phyloP scores from a whole-genome alignment of 768 basidiomycete genomes.

The Mycena kentingensis region DNA sequence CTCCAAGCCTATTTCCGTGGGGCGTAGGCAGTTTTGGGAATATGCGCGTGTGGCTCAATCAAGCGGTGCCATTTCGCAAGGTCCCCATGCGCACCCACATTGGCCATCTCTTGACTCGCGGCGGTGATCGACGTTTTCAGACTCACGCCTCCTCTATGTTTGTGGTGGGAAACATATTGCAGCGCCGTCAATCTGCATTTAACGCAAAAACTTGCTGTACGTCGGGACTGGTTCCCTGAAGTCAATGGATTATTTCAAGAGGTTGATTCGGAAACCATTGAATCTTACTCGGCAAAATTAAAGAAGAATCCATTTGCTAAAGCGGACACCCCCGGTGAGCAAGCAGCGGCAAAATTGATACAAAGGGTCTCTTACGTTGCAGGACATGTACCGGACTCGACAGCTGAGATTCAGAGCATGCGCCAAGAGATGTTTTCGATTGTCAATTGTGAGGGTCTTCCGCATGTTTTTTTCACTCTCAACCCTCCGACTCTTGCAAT shows the following conservation, averaged over 20 bases:
- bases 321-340: constrained; percentile 21
- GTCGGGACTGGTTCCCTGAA: constrained; percentile 16
- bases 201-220: constrained; percentile 12
- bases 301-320: constrained; percentile 18
- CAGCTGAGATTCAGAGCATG: constrained; percentile 18
- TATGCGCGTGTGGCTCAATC: constrained; percentile 1
- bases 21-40: constrained; percentile 25
- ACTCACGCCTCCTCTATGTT: constrained; percentile 18
- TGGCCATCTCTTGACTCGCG: constrained; percentile 11
- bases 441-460: constrained; percentile 18
- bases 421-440: constrained; percentile 16
- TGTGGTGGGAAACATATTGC: constrained; percentile 18
- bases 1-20: constrained; percentile 26
- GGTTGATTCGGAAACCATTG: constrained; percentile 5
- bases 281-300: constrained; percentile 7
- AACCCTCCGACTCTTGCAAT: constrained; percentile 24
- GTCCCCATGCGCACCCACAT: constrained; percentile 14
- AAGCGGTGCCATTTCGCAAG: constrained; percentile 6
- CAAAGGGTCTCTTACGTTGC: constrained; percentile 21
- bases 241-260: constrained; percentile 7
- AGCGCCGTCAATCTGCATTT: constrained; percentile 15
- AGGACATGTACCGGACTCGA: constrained; percentile 23
- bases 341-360: constrained; percentile 15
- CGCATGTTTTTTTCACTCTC: constrained; percentile 21
- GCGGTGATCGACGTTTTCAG: constrained; percentile 16